These are phyloP conservation scores for Lachnellula hyalina DNA, from an alignment of 2,329 filamentous ascomycete species.

Conservation along the genomic window DNA sequence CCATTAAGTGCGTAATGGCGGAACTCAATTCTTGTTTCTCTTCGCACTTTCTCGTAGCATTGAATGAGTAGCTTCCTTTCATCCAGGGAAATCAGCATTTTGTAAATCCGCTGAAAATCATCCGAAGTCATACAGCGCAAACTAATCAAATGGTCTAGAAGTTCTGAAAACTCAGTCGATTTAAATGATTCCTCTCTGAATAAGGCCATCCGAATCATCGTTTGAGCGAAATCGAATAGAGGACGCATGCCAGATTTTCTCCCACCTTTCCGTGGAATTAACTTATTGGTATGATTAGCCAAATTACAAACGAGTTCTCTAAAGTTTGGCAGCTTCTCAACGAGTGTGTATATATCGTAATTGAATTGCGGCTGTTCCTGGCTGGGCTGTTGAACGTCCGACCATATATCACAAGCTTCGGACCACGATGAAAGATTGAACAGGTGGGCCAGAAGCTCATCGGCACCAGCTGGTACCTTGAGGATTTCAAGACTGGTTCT, in stretches of 20 bases:
- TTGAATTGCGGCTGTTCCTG: neutral
- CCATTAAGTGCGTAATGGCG: constrained; percentile 21
- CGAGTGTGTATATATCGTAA: constrained; percentile 13
- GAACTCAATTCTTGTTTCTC: constrained; percentile 11
- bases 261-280: neutral
- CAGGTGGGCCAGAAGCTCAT: constrained; percentile 23
- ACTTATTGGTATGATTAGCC: constrained; percentile 13
- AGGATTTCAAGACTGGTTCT: constrained; percentile 13
- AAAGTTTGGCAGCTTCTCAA: constrained; percentile 13
- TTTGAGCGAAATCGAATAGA: constrained; percentile 16
- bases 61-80: constrained; percentile 17
- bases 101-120: constrained; percentile 17
- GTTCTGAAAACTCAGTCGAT: constrained; percentile 10
- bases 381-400: constrained; percentile 8
- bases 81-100: constrained; percentile 17
- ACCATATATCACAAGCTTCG: constrained; percentile 22
- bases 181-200: constrained; percentile 11
- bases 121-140: constrained; percentile 15
- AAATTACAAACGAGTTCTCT: constrained; percentile 12
- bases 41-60: constrained; percentile 22
- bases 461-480: constrained; percentile 16
- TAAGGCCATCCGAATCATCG: constrained; percentile 16
- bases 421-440: constrained; percentile 21
- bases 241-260: no score
- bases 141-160: constrained; percentile 18